These are phyloP conservation scores for Penicillium sp. DNA, from an alignment of 2,329 filamentous ascomycete genomes.

Conservation along the genomic window DNA sequence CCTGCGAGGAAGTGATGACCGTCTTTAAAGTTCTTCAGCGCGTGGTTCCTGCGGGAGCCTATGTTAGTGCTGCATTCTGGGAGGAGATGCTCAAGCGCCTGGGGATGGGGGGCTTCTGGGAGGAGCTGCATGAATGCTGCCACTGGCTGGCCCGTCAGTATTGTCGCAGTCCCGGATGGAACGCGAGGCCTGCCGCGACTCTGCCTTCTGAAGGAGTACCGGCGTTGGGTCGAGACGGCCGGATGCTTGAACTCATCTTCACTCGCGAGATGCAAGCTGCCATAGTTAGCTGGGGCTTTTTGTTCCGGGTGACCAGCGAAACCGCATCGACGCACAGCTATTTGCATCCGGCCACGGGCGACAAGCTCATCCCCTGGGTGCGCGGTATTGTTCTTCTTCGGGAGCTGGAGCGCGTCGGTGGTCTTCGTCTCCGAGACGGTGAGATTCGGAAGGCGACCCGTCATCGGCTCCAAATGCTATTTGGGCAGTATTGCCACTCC, in stretches of 20 bases:
- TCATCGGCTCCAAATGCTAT: constrained; percentile 39
- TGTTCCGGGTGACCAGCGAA: constrained; percentile 25
- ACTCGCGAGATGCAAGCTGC: constrained; percentile 44
- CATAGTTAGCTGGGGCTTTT: constrained; percentile 53
- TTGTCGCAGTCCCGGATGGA: constrained; percentile 13
- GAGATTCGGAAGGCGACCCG: constrained; percentile 35
- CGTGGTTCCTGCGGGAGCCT: constrained; percentile 46
- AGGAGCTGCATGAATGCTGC: constrained; percentile 52
- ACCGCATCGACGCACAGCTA: constrained; percentile 19
- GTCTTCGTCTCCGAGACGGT: constrained; percentile 22
- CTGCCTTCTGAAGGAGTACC: neutral
- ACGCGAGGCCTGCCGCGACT: constrained; percentile 9
- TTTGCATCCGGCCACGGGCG: constrained; percentile 15
- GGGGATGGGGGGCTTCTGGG: constrained; percentile 55
- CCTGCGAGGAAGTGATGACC: constrained; percentile 43
- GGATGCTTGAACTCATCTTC: constrained; percentile 44
- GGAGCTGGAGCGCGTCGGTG: constrained; percentile 36
- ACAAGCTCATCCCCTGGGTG: constrained; percentile 38
- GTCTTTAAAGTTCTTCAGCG: constrained; percentile 50
- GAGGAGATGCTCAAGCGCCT: constrained; percentile 58
- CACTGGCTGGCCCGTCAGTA: constrained; percentile 52
- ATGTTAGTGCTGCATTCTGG: constrained; percentile 51
- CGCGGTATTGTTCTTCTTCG: constrained; percentile 42
- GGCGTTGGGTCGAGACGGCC: constrained; percentile 15
- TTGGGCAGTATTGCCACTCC: constrained; percentile 31